Evolutionary conservation across 805 yeast genomes (phyloP), one percentile per base, ranked within the genome.

Genomic region (Starmerella bombicola): DNA sequence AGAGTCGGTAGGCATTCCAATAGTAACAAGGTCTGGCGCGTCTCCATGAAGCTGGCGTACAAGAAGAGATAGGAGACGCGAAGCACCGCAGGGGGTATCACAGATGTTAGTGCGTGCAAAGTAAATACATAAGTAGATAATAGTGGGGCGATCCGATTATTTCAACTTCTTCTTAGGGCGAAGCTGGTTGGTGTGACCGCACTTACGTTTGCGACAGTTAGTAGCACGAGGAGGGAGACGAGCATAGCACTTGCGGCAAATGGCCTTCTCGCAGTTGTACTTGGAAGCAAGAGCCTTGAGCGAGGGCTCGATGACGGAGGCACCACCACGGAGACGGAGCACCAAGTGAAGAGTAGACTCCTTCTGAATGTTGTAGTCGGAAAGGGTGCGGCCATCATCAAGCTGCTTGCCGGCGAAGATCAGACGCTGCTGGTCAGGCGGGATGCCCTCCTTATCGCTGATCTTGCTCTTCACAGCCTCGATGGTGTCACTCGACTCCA

Each of bases 221-320:
- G 97, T 91, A 63, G 98, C 98, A 82, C 97, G 93, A 73, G 98
- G 95, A 67, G 98, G 98, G 67, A 91, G 86, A 79, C 98, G 91
- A 63, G 98, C 96, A 80, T 91, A 91, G 78, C 98, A 91, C 70
- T 86, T 83, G 74, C 98, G 93, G 80, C 98, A 91, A 69, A 91
- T 88, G 57, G 95, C 69, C 75, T 91, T 91, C 58, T 91, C 98
- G 78, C 97, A 91, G 93, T 91, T 91, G 88, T 81, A 91, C 76
- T 91, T 91, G 67, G 96, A 83, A 70, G 98, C 98, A 65, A 91
- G 78, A 62, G 88, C 95, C 76, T 88, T 91, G 65, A 91, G 80
- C 63, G 96, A 85, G 75, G 98, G 98, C 78, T 91, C 98, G 69
- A 91, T 91, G 74, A 91, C 85, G 33, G 57, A 53, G 46, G 53